These are phyloP conservation scores for Capronia americana DNA, from an alignment of 2,329 filamentous ascomycete genomes.

Conservation along the genomic window DNA sequence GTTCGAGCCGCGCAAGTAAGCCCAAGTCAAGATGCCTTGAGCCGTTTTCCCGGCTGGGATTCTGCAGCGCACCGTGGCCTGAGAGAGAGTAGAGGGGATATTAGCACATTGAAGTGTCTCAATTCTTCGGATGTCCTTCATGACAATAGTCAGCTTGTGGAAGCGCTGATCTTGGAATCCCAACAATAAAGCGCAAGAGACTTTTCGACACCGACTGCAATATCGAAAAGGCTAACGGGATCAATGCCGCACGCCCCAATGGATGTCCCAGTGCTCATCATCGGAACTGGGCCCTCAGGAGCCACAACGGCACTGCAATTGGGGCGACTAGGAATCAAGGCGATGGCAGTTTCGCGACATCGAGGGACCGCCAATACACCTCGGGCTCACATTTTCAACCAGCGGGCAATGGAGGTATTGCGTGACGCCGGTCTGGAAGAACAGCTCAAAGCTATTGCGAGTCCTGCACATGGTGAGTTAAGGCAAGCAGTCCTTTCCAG, in stretches of 20 bases:
- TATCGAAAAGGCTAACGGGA: neutral
- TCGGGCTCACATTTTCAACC: constrained; percentile 29
- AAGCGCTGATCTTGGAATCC: too few species aligned
- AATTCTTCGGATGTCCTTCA: too few species aligned
- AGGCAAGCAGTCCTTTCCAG: too few species aligned
- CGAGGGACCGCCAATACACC: constrained; percentile 25
- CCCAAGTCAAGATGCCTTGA: too few species aligned
- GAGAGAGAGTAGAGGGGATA: too few species aligned
- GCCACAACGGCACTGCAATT: constrained; percentile 62
- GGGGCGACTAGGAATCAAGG: constrained; percentile 51
- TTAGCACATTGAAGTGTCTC: too few species aligned
- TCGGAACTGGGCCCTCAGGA: constrained; percentile 62
- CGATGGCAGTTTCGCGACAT: constrained; percentile 22
- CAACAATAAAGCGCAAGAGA: too few species aligned
- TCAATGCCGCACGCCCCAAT: neutral
- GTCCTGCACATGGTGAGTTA: too few species aligned
- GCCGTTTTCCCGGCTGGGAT: too few species aligned
- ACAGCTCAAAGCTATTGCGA: constrained; percentile 42
- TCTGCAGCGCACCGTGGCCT: too few species aligned
- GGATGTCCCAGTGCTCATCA: constrained; percentile 47
- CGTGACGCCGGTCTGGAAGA: constrained; percentile 21
- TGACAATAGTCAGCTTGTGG: too few species aligned
- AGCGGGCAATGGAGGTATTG: constrained; percentile 26
- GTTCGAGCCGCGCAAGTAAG: too few species aligned
- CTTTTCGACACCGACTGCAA: neutral